Base-by-base conservation (phyloP, 192 early-diverging fungal species). In the Coemansia sp. region DNA sequence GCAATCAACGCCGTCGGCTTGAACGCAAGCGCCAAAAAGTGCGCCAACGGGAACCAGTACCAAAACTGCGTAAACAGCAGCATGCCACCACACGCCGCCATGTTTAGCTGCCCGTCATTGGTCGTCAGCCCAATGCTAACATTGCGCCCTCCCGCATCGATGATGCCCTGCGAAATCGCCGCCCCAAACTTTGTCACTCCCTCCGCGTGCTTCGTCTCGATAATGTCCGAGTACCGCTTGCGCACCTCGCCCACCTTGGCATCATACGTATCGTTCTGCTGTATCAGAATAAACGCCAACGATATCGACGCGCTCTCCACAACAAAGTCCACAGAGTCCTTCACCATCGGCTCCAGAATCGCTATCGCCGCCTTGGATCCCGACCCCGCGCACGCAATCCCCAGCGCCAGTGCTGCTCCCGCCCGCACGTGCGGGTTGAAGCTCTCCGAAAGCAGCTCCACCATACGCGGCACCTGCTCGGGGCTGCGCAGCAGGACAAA, bases 371-470 rank as follows among this genome's bases (percentile, higher is more conserved):
- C 93, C 70, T 79, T 67, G 45, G 88, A 85, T 8, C 92, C 95
- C 5, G 94, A 94, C 29, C 95, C 94, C 10, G 97, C 95, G 36
- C 95, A 99, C 19, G 94, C 89, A 68, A 99, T 96, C 45, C 95
- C 97, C 29, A 99, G 81, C 13, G 97, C 97, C 42, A 98, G 63
- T 33, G 93, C 89, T 6, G 95, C 93, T 27, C 97, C 97, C 59
- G 96, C 92, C 10, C 97, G 89, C 21, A 99, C 97, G 56, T 99
- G 93, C 38, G 97, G 95, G 79, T 99, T 99, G 75, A 90, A 99
- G 73, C 92, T 95, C 74, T 99, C 93, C 25, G 93, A 85, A 30
- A 99, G 79, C 5, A 98, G 82, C 83, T 99, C 93, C 15, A 99
- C 97, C 60, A 99, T 86, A 23, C 94, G 83, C n/a, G 97, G 97